Base-by-base conservation (phyloP, 805 yeast genomes). In the Schwanniomyces sp. region DNA sequence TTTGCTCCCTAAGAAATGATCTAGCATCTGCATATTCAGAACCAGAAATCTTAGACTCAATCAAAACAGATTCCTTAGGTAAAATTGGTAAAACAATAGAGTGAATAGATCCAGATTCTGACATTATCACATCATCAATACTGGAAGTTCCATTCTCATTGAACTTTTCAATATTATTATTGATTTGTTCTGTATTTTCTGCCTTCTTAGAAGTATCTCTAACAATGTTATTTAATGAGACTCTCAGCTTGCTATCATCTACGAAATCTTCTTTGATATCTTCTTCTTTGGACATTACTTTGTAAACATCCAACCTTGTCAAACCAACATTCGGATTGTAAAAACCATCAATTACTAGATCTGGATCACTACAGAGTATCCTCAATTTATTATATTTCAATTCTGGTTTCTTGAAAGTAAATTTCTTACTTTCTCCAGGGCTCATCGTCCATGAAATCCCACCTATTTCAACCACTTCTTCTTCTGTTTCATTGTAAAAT, bases 41-140 rank as follows among this genome's bases (percentile, higher is more conserved):
- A n/a, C 52, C 32, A 39, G 48, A 50, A 24, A 40, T 32, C 37
- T 41, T 52, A 14, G 54, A 53, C 28, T 39, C 52, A 6, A 48
- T 32, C 26, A 51, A 34, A 32, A 32, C n/a, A 0, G 64, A 56
- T 46, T 67, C 70, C 42, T 50, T 65, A 6, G 68, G 68, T 45
- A 66, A 56, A 3, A 59, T 41, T 9, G 73, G 72, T 40, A 66
- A 55, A 11, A 67, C 60, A 49, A 67, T 63, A 1, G 70, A 64
- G 41, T 58, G 64, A 9, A 51, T 48, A 3, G 69, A 62, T 8
- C 58, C 61, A 26, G 51, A 38, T 7, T 41, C 32, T 40, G 41
- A 37, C 40, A 21, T 37, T 8, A 18, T 12, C 8, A 37, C 16
- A 21, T 45, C 40, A 27, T 50, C 53, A 18, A 46, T 47, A 9